A percentile compares a stretch with the other conserved stretches of the same genome.
Conservation (phyloP, 163 green algal genomes). For the Volvox carteri region DNA sequence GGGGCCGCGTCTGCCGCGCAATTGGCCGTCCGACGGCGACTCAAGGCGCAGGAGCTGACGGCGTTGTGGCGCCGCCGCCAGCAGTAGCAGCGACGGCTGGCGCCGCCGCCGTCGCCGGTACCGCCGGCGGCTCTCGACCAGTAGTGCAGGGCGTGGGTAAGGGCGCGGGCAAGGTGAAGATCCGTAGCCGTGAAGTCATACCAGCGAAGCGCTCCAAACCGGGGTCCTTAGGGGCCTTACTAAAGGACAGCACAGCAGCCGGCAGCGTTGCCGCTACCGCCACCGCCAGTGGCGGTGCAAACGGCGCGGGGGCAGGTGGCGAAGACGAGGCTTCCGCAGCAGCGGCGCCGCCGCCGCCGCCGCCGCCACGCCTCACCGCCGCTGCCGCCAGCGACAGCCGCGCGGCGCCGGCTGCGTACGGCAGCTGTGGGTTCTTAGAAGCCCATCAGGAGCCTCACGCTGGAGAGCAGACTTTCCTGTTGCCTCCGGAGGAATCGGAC, state of each 20-base stretch:
- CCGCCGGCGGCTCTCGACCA: neutral
- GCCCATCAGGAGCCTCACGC: neutral
- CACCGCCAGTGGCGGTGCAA: neutral
- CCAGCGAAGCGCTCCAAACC: slow-evolving; percentile 7
- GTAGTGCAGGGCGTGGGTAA: neutral
- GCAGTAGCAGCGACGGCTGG: neutral
- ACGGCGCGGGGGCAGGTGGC: neutral
- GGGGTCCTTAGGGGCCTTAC: neutral
- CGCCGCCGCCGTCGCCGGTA: neutral
- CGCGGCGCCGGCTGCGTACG: too few species aligned
- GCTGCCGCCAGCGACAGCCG: too few species aligned
- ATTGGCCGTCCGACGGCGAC: neutral
- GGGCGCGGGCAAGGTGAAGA: neutral
- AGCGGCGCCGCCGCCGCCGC: too few species aligned
- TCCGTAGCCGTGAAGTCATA: neutral
- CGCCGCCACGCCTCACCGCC: too few species aligned
- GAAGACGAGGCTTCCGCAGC: neutral
- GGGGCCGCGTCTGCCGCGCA: neutral
- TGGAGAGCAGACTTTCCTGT: neutral
- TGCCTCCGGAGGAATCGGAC: neutral
- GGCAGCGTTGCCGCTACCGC: neutral
- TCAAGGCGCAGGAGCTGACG: neutral
- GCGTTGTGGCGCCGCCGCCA: neutral
- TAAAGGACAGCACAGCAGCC: too few species aligned
- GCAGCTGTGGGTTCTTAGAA: neutral